Conservation (phyloP, 371 early-diverging fungal genomes). For the Mucor ambiguus region DNA sequence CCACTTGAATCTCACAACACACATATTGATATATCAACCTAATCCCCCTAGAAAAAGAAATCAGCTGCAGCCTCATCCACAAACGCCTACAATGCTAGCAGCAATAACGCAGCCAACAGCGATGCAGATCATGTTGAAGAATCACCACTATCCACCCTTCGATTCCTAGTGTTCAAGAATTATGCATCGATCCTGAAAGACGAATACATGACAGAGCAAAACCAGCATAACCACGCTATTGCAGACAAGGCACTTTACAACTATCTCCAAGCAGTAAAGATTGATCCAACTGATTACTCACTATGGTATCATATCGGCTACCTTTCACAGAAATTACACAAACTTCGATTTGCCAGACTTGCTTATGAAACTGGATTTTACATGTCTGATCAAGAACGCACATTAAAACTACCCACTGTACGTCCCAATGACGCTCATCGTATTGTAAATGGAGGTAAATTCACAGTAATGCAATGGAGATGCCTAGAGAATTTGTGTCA, state of each 20-base stretch:
- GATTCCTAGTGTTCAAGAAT: slow-evolving; percentile 64
- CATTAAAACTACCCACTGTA: slow-evolving; percentile 2
- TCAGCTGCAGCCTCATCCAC: background rate
- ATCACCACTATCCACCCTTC: slow-evolving; percentile 32
- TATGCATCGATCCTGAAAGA: slow-evolving; percentile 61
- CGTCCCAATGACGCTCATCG: slow-evolving; percentile 11
- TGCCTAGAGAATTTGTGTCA: slow-evolving; percentile 61
- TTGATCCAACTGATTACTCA: slow-evolving; percentile 58
- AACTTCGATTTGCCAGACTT: slow-evolving; percentile 51
- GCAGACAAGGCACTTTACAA: slow-evolving; percentile 48
- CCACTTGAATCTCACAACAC: background rate
- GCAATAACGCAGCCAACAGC: background rate
- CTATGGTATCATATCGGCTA: slow-evolving; percentile 60
- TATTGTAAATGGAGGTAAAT: slow-evolving; percentile 10
- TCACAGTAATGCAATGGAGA: slow-evolving; percentile 56
- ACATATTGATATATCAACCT: background rate
- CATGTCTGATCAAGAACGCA: slow-evolving; percentile 9
- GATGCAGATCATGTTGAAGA: slow-evolving; percentile 14
- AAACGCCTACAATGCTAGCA: background rate
- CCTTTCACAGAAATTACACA: slow-evolving; percentile 39
- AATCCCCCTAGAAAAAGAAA: slow-evolving; percentile 7
- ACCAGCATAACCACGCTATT: slow-evolving; percentile 15
- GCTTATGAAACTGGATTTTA: slow-evolving; percentile 55
- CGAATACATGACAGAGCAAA: slow-evolving; percentile 20
- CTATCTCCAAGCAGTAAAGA: slow-evolving; percentile 57